Conservation (phyloP, 2,329 filamentous ascomycete species). For the Pseudogymnoascus sp. region DNA sequence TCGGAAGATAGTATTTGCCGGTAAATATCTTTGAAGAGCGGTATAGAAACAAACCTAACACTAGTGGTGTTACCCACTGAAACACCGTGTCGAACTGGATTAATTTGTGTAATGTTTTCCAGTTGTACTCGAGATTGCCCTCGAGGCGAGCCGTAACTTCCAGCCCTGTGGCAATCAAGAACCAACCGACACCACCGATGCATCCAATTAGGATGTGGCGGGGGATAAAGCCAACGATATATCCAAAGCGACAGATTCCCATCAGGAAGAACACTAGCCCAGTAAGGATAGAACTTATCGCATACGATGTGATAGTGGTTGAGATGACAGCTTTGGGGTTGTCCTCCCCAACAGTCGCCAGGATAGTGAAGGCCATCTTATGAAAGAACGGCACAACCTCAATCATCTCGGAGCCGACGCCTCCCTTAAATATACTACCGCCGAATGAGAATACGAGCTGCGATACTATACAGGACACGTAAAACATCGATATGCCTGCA, state of each 20-base stretch:
- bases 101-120: conserved; percentile 67
- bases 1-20: conserved; percentile 77
- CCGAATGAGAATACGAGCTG: conserved; percentile 81
- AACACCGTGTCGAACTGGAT: conserved; percentile 64
- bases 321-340: conserved; percentile 81
- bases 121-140: conserved; percentile 74
- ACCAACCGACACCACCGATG: conserved; percentile 95
- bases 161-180: conserved; percentile 82
- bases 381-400: conserved; percentile 99
- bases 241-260: conserved; percentile 78
- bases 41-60: conserved; percentile 68
- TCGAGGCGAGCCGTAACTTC: conserved; percentile 88
- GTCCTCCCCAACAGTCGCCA: conserved; percentile 66
- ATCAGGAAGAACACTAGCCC: conserved; percentile 88
- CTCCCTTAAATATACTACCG: conserved; percentile 82
- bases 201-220: conserved; percentile 94
- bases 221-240: conserved; percentile 93
- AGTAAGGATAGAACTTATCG: conserved; percentile 82
- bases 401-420: conserved; percentile 93
- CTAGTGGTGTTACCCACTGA: conserved; percentile 76
- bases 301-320: conserved; percentile 87
- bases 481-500: conserved; percentile 97
- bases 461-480: conserved; percentile 91
- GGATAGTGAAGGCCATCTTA: conserved; percentile 90
- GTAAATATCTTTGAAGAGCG: conserved; percentile 66